Conservation (phyloP, 805 yeast species). For the Suhomyces tanzawaensis region DNA sequence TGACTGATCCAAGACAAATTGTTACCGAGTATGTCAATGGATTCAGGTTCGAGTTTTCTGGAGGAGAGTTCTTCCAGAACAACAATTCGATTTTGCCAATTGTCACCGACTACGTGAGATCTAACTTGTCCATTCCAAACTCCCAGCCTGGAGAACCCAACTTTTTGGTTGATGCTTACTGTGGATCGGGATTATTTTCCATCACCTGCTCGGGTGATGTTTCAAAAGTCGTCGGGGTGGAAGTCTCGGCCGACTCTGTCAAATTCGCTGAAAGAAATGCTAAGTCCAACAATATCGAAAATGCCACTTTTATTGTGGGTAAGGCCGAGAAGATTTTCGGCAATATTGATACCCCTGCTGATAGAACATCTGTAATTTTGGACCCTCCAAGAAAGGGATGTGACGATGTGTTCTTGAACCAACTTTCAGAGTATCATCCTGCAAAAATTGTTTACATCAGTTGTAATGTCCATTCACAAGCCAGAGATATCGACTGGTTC, state of each 20-base stretch:
- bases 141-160: slow-evolving; percentile 33
- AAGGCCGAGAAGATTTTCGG: slow-evolving; percentile 89
- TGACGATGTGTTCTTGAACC: slow-evolving; percentile 82
- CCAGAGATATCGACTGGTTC: slow-evolving; percentile 87
- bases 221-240: slow-evolving; percentile 88
- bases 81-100: slow-evolving; percentile 86
- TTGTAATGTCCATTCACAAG: slow-evolving; percentile 97
- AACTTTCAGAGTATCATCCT: slow-evolving; percentile 79
- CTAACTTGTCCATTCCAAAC: slow-evolving; percentile 52
- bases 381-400: slow-evolving; percentile 99
- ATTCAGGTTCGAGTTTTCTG: slow-evolving; percentile 78
- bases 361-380: slow-evolving; percentile 80
- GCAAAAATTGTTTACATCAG: slow-evolving; percentile 89
- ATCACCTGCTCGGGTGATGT: slow-evolving; percentile 81
- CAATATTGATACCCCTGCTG: slow-evolving; percentile 70
- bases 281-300: slow-evolving; percentile 64
- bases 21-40: slow-evolving; percentile 78
- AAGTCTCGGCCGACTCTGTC: slow-evolving; percentile 87
- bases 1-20: slow-evolving; percentile 72
- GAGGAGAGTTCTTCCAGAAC: slow-evolving; percentile 96
- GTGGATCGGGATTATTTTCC: slow-evolving; percentile 94
- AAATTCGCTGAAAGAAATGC: slow-evolving; percentile 85
- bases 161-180: slow-evolving; percentile 88
- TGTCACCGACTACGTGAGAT: slow-evolving; percentile 78
- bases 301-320: slow-evolving; percentile 84